phyloP scores from a whole-genome alignment of 148 eudicot genomes.

The Vaccinium darrowii region DNA sequence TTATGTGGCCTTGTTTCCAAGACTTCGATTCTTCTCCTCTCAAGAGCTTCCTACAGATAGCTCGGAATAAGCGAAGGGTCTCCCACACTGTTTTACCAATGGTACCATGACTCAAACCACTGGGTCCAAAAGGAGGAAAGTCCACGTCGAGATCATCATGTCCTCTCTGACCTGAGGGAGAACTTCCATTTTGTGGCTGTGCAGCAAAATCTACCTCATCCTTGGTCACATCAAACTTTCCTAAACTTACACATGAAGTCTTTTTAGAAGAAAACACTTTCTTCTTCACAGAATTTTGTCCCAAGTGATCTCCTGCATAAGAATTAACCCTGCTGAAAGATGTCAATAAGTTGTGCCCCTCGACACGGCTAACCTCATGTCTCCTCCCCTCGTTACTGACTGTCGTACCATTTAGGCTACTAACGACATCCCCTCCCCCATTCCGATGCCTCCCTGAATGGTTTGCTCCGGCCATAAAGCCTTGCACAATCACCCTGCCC shows the following conservation, averaged over 20 bases:
- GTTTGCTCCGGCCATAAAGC: slow-evolving; percentile 45
- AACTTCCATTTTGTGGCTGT: slow-evolving; percentile 20
- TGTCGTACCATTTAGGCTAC: slow-evolving; percentile 7
- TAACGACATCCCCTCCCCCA: slow-evolving; percentile 5
- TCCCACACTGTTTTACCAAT: slow-evolving; percentile 66
- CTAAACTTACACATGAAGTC: slow-evolving; percentile 6
- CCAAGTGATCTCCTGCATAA: not conserved
- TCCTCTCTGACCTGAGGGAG: slow-evolving; percentile 12
- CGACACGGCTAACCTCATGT: not conserved
- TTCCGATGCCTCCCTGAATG: slow-evolving; percentile 31
- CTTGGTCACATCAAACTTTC: slow-evolving; percentile 11
- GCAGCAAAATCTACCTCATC: slow-evolving; percentile 28
- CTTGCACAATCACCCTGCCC: slow-evolving; percentile 36
- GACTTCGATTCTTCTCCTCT: slow-evolving; percentile 52
- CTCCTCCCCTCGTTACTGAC: slow-evolving; percentile 31
- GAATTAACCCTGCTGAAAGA: slow-evolving; percentile 15
- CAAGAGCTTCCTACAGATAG: slow-evolving; percentile 59
- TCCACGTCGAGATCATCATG: no score
- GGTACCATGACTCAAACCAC: slow-evolving; percentile 37
- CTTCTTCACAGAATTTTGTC: slow-evolving; percentile 21
- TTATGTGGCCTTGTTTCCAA: slow-evolving; percentile 31
- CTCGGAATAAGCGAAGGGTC: slow-evolving; percentile 57
- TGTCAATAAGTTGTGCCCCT: slow-evolving; percentile 21
- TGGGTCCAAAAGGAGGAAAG: slow-evolving; percentile 47
- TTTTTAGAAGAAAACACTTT: slow-evolving; percentile 11